These are phyloP conservation scores for Globisporangium lucens DNA, from an alignment of 352 stramenopile species.

Conservation along the genomic window DNA sequence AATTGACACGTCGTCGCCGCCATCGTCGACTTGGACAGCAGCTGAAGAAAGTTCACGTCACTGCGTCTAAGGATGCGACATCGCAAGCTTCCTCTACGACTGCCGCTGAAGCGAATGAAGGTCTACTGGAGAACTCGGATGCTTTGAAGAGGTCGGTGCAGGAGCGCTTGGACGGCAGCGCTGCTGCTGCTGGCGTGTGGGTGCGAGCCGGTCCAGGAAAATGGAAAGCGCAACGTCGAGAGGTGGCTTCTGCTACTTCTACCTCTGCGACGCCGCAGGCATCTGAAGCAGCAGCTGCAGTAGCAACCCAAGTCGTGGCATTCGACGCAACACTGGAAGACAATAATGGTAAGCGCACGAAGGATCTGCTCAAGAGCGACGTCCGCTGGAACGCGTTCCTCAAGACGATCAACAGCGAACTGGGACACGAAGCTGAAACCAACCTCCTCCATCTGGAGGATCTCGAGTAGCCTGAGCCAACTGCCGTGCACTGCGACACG, in stretches of 20 bases:
- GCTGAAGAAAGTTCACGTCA: conserved; percentile 7
- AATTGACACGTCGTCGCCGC: neutral
- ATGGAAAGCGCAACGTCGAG: conserved; percentile 19
- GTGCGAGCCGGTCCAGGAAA: conserved; percentile 22
- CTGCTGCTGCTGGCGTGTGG: conserved; percentile 17
- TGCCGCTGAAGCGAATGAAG: neutral
- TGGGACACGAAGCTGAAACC: conserved; percentile 15
- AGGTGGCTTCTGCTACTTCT: neutral
- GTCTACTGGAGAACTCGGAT: neutral
- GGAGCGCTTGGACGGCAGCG: conserved; percentile 3
- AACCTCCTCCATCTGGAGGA: conserved; percentile 25
- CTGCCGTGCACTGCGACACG: neutral
- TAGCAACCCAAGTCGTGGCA: conserved; percentile 14
- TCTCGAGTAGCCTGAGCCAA: conserved; percentile 19
- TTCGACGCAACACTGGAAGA: neutral
- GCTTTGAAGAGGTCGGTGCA: neutral
- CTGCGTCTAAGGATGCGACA: neutral
- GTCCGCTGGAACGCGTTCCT: conserved; percentile 29
- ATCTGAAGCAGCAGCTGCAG: neutral
- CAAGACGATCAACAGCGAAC: conserved; percentile 5
- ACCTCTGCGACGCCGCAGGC: neutral
- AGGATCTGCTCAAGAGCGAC: conserved; percentile 31
- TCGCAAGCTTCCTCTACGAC: neutral
- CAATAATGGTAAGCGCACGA: neutral
- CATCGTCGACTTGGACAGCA: neutral